Evolutionary conservation across 2,329 filamentous ascomycete species (phyloP).

Genomic region (Phialophora chinensis): DNA sequence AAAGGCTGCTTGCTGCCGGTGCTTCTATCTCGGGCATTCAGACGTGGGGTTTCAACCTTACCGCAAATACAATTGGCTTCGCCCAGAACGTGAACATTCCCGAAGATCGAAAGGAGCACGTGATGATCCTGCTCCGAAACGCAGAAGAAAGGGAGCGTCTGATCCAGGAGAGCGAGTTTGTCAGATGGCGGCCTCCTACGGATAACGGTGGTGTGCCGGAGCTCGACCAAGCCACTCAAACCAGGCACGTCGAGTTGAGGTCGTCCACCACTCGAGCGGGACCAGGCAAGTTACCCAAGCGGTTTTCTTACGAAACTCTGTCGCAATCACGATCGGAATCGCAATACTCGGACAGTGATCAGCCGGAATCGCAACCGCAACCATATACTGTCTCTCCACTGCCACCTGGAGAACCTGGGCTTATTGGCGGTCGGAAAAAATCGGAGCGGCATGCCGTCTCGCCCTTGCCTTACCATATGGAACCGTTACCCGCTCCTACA

Average conservation of each 20-base stretch:
- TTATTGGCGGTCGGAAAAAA: background rate
- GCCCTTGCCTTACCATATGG: background rate
- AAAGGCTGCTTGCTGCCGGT: conserved; percentile 6
- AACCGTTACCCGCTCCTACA: background rate
- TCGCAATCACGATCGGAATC: conserved; percentile 2
- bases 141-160: conserved; percentile 9
- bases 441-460: background rate
- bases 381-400: background rate
- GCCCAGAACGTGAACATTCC: conserved; percentile 8
- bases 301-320: background rate
- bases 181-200: background rate
- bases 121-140: conserved; percentile 4
- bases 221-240: background rate
- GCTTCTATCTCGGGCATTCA: conserved; percentile 4
- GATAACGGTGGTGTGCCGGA: background rate
- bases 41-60: conserved; percentile 10
- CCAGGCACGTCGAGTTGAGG: background rate
- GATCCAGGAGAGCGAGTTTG: conserved; percentile 3
- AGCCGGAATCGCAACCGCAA: background rate
- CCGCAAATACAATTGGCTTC: conserved; percentile 3
- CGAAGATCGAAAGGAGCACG: conserved; percentile 8
- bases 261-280: conserved; percentile 9
- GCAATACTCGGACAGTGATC: background rate
- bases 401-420: background rate
- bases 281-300: background rate